Evolutionary conservation across 768 basidiomycete genomes (phyloP).

Genomic region (Phanerodontia chrysosporium): DNA sequence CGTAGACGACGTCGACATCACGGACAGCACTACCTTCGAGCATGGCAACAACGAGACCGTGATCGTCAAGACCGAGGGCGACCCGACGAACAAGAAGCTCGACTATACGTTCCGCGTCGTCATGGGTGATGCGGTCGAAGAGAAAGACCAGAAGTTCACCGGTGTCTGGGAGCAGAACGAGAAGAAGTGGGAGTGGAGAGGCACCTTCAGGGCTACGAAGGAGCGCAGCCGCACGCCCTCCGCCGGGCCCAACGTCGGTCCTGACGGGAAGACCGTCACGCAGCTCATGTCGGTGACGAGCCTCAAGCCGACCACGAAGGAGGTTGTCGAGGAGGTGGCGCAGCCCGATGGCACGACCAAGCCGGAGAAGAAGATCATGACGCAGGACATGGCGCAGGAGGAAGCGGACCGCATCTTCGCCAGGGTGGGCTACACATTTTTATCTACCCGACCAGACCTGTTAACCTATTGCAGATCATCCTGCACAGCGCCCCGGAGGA

Average conservation of each 20-base stretch:
- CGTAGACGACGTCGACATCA: not conserved
- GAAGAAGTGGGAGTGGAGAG: conserved; percentile 51
- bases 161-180: conserved; percentile 34
- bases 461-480: not conserved
- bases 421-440: not conserved
- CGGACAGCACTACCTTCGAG: not conserved
- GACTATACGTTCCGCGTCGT: conserved; percentile 70
- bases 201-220: conserved; percentile 53
- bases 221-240: conserved; percentile 47
- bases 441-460: not conserved
- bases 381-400: not conserved
- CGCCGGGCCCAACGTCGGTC: conserved; percentile 70
- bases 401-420: not conserved
- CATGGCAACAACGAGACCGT: conserved; percentile 54
- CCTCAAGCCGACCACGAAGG: not conserved
- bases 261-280: conserved; percentile 60
- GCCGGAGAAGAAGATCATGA: not conserved
- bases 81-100: conserved; percentile 69
- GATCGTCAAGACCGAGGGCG: conserved; percentile 50
- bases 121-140: conserved; percentile 74
- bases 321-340: too few relatives aligned
- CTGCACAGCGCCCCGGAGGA: not conserved
- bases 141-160: conserved; percentile 64
- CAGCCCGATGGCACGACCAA: too few relatives aligned
- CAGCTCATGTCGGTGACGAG: conserved; percentile 43